Percentiles rank a stretch among this genome's conserved stretches.
These are phyloP conservation scores for Phyllosticta citrichinensis DNA, from an alignment of 2,329 filamentous ascomycete species.

Conservation along the genomic window DNA sequence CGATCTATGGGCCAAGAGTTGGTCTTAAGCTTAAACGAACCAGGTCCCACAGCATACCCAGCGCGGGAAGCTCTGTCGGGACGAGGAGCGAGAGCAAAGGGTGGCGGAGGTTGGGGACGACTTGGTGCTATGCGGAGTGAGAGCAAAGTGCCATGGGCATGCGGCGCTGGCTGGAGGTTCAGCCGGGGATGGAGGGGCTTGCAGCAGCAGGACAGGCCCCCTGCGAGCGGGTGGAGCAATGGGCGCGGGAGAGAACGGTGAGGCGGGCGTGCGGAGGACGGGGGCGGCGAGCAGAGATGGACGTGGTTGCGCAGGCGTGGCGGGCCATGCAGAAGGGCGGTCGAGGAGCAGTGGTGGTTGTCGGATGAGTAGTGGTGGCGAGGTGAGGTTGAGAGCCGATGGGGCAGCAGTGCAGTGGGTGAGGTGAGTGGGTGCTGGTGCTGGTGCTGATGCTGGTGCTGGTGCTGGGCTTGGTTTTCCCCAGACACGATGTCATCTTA, in stretches of 20 bases:
- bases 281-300: conserved; percentile 4
- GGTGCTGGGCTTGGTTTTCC: background rate
- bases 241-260: background rate
- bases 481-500: conserved; percentile 4
- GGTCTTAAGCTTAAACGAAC: background rate
- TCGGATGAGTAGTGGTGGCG: background rate
- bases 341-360: background rate
- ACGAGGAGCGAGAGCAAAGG: background rate
- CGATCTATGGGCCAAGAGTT: background rate
- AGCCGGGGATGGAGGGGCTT: conserved; percentile 10
- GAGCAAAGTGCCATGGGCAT: conserved; percentile 1
- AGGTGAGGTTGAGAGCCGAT: background rate
- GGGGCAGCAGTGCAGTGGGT: background rate
- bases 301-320: background rate
- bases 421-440: background rate
- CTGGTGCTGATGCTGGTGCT: too few species aligned
- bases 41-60: conserved; percentile 7
- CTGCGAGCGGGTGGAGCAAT: conserved; percentile 7
- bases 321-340: background rate
- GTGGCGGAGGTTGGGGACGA: background rate
- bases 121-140: background rate
- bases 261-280: conserved; percentile 6
- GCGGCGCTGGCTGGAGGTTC: conserved; percentile 7
- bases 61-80: background rate
- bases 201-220: conserved; percentile 5